A percentile compares a stretch with the other conserved stretches of the same genome.
phyloP scores from a whole-genome alignment of 257 asterid species.

The Nyctanthes arbortristis region DNA sequence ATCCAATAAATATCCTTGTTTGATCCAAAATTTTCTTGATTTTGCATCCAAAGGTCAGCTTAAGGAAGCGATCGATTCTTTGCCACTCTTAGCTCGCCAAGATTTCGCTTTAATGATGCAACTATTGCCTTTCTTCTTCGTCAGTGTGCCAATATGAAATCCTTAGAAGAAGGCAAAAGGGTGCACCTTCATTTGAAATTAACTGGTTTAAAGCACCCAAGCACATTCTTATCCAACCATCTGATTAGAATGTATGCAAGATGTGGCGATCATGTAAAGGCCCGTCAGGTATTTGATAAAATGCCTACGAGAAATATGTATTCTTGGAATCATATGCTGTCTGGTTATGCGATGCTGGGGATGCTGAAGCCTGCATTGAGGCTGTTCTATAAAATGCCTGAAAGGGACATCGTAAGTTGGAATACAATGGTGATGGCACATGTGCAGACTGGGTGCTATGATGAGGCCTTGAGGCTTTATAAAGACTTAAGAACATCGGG shows the following conservation, averaged over 20 bases:
- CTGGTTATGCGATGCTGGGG: slow-evolving; percentile 67
- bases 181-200: slow-evolving; percentile 56
- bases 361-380: slow-evolving; percentile 59
- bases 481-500: slow-evolving; percentile 50
- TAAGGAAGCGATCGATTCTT: slow-evolving; percentile 53
- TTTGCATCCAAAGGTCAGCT: slow-evolving; percentile 55
- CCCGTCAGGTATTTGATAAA: slow-evolving; percentile 73
- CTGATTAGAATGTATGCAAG: slow-evolving; percentile 62
- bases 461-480: slow-evolving; percentile 55
- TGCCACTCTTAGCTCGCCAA: slow-evolving; percentile 48
- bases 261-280: slow-evolving; percentile 67
- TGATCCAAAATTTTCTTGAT: slow-evolving; percentile 37
- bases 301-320: slow-evolving; percentile 63
- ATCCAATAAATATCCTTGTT: slow-evolving; percentile 35
- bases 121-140: slow-evolving; percentile 51
- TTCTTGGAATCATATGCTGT: slow-evolving; percentile 84
- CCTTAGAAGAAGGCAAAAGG: slow-evolving; percentile 50
- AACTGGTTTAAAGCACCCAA: slow-evolving; percentile 59
- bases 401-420: slow-evolving; percentile 71
- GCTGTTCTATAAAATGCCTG: slow-evolving; percentile 72
- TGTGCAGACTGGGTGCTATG: slow-evolving; percentile 48
- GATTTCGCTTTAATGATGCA: slow-evolving; percentile 55
- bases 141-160: slow-evolving; percentile 48
- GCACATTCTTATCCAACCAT: slow-evolving; percentile 58
- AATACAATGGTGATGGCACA: slow-evolving; percentile 71